Evolutionary conservation across 225 moss, liverwort and hornwort species (phyloP), one percentile per base, ranked within the genome.

Genomic region (Pseudisothecium myosuroides): DNA sequence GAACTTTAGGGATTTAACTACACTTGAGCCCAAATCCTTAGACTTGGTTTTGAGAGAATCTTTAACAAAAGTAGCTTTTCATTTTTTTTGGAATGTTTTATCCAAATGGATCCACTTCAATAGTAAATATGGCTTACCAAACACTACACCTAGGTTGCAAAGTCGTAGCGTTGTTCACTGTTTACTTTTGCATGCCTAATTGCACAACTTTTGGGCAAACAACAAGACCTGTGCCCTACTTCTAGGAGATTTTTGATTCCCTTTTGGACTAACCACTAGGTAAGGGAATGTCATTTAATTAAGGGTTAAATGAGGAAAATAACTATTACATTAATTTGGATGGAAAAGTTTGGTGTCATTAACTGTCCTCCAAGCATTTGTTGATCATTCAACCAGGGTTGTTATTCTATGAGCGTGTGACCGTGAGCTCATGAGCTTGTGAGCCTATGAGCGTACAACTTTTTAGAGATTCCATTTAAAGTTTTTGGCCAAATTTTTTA

Each of bases 21-120:
- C n/a, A n/a, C n/a, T n/a, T n/a, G n/a, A n/a, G n/a, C n/a, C n/a
- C n/a, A n/a, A n/a, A n/a, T n/a, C n/a, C n/a, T n/a, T 13, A 3
- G 52, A 16, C 9, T 72, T 41, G 26, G 5, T 26, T 71, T 72
- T 26, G 9, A 72, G 3, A 43, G 28, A 27, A 15, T 45, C 10
- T 45, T 45, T 45, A 10, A 45, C 10, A 16, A 0, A 73, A 29
- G 0, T 18, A 3, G 3, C 1, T 11, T 73, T 17, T 6, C 4
- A 11, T 6, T 74, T 6, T 45, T 43, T 6, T 0, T 18, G 7
- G 2, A 69, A 39, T n/a, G 7, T 21, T 67, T 20, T 34, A 37
- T 24, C 24, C 4, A 24, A 39, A 0, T 2, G 0, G 6, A 43
- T 41, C 55, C 2, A 19, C 45, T 45, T 45, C 2, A 26, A 10